phyloP scores from a whole-genome alignment of 768 basidiomycete genomes.

The Cystofilobasidium bisporidii region DNA sequence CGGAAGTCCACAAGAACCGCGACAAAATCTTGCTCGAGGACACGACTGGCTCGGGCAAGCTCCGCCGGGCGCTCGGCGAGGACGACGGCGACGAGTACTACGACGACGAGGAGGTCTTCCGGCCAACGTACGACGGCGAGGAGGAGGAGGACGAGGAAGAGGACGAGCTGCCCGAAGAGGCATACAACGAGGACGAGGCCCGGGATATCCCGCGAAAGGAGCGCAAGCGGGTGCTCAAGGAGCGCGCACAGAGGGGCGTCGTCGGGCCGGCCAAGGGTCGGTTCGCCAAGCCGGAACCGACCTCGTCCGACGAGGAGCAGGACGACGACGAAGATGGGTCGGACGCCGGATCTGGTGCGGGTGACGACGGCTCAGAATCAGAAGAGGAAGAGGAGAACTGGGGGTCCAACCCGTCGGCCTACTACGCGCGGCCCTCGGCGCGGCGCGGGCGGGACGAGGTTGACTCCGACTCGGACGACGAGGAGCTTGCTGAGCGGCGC shows the following conservation, averaged over 20 bases:
- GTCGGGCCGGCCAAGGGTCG: slow-evolving; percentile 19
- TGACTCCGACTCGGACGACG: slow-evolving; percentile 49
- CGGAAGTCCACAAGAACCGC: slow-evolving; percentile 58
- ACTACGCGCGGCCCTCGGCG: slow-evolving; percentile 54
- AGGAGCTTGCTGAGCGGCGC: slow-evolving; percentile 76
- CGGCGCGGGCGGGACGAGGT: slow-evolving; percentile 43
- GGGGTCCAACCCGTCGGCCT: slow-evolving; percentile 68
- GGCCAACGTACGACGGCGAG: slow-evolving; percentile 49
- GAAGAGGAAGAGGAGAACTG: slow-evolving; percentile 55
- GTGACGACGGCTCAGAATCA: slow-evolving; percentile 12
- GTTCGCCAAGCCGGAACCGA: slow-evolving; percentile 23
- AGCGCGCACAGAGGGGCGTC: slow-evolving; percentile 20
- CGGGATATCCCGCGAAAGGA: slow-evolving; percentile 44
- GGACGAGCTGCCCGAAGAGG: slow-evolving; percentile 22
- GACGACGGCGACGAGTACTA: slow-evolving; percentile 43
- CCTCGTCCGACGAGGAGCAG: slow-evolving; percentile 2
- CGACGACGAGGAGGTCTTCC: slow-evolving; percentile 75
- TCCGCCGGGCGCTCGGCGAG: not conserved
- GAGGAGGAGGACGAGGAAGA: slow-evolving; percentile 42
- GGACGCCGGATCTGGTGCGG: not conserved
- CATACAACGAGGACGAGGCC: slow-evolving; percentile 42
- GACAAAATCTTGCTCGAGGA: slow-evolving; percentile 71
- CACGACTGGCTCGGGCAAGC: slow-evolving; percentile 32
- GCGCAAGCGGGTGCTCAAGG: slow-evolving; percentile 37
- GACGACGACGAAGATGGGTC: not conserved